Base-by-base conservation (phyloP, 176 grass and related monocot species). In the Oryza nivara region DNA sequence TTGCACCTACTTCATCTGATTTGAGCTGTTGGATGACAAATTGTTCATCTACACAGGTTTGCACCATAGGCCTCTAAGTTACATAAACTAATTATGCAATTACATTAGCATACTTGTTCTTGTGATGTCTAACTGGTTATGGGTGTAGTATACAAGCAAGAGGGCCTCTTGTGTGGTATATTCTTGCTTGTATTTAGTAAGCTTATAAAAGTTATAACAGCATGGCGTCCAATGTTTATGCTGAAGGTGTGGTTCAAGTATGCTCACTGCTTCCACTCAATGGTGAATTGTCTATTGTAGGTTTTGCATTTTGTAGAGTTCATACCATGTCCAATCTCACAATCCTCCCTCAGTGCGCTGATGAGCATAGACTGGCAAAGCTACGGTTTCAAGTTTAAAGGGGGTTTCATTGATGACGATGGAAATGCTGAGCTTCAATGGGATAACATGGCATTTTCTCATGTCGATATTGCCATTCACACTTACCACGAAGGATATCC, bases 231-330 rank as follows among this genome's bases (percentile, higher is more conserved):
- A 64, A 67, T 20, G n/a, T 75, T 67, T 76, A 26, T 84, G 44
- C 45, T 84, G 14, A 76, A 44, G 35, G n/a, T 19, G 3, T 74
- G 45, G 74, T 79, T 78, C 15, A 67, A 26, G 25, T 11, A 34
- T 56, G 32, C 22, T 45, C 56, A 65, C 74, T 56, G 30, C 66
- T 82, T 68, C 58, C 63, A 14, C 46, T 44, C 69, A 10, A 73
- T 79, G 61, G 38, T 56, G 28, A 74, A 73, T 77, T 65, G 26
- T 61, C 67, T 44, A 65, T 76, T 88, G 56, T 64, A 95, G 93
- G 82, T 92, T 81, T 86, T 90, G 65, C 47, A 88, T 88, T 92
- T 90, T 79, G 88, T 90, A 83, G 90, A 90, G 34, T 92, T 92
- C 6, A 28, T 89, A 81, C 83, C 90, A n/a, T 83, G 75, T 56